Base-by-base conservation (phyloP, 192 early-diverging fungal genomes). In the Backusella circina region DNA sequence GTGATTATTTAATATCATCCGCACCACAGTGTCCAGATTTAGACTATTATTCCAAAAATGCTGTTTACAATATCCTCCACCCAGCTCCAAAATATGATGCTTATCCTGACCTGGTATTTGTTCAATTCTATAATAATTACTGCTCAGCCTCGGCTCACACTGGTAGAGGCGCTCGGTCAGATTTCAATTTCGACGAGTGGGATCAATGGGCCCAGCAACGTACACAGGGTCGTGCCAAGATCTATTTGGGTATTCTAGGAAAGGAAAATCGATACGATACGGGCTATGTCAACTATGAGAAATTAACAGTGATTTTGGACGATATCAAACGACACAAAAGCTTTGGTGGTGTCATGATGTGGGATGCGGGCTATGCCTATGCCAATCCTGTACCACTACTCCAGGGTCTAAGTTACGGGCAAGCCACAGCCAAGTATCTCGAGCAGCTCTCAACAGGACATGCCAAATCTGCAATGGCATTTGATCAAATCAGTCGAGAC, bases 111-210 rank as follows among this genome's bases (percentile, higher is more conserved):
- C 85, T 92, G 89, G 83, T 94, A 0, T 91, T 88, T 86, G 88
- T 94, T 1, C 93, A 94, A 80, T 94, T 92, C 72, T 94, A 81
- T 36, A 81, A 81, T 51, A 81, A 81, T 37, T 39, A 66, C 30
- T 81, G 79, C 36, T 74, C 79, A 16, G 79, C 68, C 39, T 28
- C 71, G 5, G 50, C 35, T 2, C 47, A 47, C 31, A 21, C 12
- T 12, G 13, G 3, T 6, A 75, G 10, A 28, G 4, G 13, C 4
- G 23, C 82, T 68, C 54, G 26, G 23, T 61, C 54, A 61, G 76
- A 84, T 76, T 94, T 90, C 82, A 94, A 94, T 81, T 94, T 89
- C 81, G 88, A 88, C 39, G 83, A 85, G 64, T 94, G 93, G 93
- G 84, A 91, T 38, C 85, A 83, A 26, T 93, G 91, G 90, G 88